Evolutionary conservation across 164 flowering plant species (phyloP).

Genomic region (Sedum album): DNA sequence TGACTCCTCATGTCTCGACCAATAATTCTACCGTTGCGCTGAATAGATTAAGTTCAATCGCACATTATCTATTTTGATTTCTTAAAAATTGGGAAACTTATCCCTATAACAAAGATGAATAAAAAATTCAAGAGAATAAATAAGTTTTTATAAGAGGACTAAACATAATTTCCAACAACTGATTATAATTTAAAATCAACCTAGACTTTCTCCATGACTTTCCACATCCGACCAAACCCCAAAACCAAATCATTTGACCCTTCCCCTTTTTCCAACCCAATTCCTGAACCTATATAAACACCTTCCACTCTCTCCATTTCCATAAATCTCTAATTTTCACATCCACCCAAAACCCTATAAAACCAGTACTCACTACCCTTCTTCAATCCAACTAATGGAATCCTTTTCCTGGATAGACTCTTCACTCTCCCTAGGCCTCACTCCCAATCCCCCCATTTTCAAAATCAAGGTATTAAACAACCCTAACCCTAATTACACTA

Average conservation of each 20-base stretch:
- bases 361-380: not conserved
- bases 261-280: no score
- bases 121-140: no score
- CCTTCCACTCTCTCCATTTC: not conserved
- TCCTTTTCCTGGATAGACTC: conserved; percentile 5
- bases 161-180: no score
- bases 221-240: conserved; percentile 6
- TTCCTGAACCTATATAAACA: not conserved
- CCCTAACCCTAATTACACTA: no score
- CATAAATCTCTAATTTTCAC: not conserved
- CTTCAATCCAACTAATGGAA: not conserved
- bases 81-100: no score
- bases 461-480: not conserved
- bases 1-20: no score
- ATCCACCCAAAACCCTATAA: no score
- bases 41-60: no score
- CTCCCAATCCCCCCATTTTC: not conserved
- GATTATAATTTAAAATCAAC: not conserved
- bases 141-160: no score
- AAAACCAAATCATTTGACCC: not conserved
- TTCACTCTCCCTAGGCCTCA: conserved; percentile 7
- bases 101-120: no score
- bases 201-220: conserved; percentile 3
- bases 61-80: no score
- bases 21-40: no score